Base-by-base conservation (phyloP, 1,284 basidiomycete genomes). In the Schizophyllum amplum region DNA sequence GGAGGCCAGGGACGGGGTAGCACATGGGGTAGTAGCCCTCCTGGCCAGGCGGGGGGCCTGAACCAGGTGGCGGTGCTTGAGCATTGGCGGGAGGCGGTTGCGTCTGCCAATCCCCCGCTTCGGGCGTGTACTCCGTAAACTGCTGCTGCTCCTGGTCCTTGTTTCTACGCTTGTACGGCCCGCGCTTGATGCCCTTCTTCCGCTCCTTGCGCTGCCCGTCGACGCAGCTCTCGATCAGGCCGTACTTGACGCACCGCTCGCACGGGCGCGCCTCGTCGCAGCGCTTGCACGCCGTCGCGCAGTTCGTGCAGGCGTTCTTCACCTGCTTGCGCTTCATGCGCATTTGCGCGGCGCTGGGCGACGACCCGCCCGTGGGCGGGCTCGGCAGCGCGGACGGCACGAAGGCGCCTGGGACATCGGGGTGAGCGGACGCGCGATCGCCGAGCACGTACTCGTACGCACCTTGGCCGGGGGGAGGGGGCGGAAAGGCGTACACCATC, bases 251-350 rank as follows among this genome's bases (percentile, higher is more conserved):
- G 66, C 90, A 93, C 22, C 90, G 83, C 63, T 86, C 82, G 69
- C 90, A 93, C 2, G 90, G 90, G 4, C 90, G 81, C 3, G 71
- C 71, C 57, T 92, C 88, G 68, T 93, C 88, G 64, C 90, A 93
- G 54, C 90, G 86, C 67, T 93, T 93, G 72, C 91, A 93, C 0
- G 90, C 91, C 24, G 79, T 78, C 21, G 91, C 91, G 68, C 90
- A 93, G 66, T 92, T 91, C 1, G 89, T 90, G 70, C 90, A 93
- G 81, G 90, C 90, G 83, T 91, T 92, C 75, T 93, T 93, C 58
- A 93, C 90, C 69, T 93, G 91, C 66, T 84, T 90, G 58, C 90
- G 85, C 70, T 93, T 93, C 1, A 83, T 74, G 23, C 61, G 54
- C 74, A 76, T 5, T 48, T 22, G 52, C 22, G 20, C 24, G 55